phyloP scores from a whole-genome alignment of 2,329 filamentous ascomycete genomes.

The Fusarium nurragi region DNA sequence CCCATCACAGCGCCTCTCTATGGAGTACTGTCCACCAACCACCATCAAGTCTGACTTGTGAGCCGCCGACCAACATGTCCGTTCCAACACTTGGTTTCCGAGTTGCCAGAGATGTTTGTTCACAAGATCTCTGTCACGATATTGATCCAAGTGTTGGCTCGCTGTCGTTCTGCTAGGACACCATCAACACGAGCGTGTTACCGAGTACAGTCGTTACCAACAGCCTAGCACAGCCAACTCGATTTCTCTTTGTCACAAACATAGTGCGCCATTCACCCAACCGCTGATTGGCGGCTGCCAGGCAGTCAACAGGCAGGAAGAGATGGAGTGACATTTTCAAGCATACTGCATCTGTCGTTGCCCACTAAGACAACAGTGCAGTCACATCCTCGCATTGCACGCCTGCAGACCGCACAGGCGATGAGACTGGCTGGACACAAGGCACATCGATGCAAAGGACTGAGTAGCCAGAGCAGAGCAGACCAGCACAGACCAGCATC shows the following conservation, averaged over 20 bases:
- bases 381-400: slow-evolving; percentile 37
- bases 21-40: slow-evolving; percentile 19
- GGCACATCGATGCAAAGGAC: background rate
- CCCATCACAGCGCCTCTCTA: slow-evolving; percentile 36
- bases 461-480: background rate
- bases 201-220: slow-evolving; percentile 5
- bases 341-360: slow-evolving; percentile 37
- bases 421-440: slow-evolving; percentile 11
- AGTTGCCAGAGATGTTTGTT: slow-evolving; percentile 12
- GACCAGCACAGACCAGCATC: background rate
- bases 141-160: slow-evolving; percentile 30
- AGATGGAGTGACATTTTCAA: slow-evolving; percentile 38
- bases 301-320: slow-evolving; percentile 9
- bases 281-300: slow-evolving; percentile 16
- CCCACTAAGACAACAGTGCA: slow-evolving; percentile 24
- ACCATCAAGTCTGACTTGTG: slow-evolving; percentile 15
- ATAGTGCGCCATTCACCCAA: slow-evolving; percentile 18
- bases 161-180: slow-evolving; percentile 18
- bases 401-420: slow-evolving; percentile 21
- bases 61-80: slow-evolving; percentile 33
- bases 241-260: slow-evolving; percentile 21
- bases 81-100: slow-evolving; percentile 10
- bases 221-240: slow-evolving; percentile 10
- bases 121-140: slow-evolving; percentile 23
- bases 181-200: slow-evolving; percentile 8